phyloP scores from a whole-genome alignment of 2,329 filamentous ascomycete genomes.

The Aspergillus udagawae region DNA sequence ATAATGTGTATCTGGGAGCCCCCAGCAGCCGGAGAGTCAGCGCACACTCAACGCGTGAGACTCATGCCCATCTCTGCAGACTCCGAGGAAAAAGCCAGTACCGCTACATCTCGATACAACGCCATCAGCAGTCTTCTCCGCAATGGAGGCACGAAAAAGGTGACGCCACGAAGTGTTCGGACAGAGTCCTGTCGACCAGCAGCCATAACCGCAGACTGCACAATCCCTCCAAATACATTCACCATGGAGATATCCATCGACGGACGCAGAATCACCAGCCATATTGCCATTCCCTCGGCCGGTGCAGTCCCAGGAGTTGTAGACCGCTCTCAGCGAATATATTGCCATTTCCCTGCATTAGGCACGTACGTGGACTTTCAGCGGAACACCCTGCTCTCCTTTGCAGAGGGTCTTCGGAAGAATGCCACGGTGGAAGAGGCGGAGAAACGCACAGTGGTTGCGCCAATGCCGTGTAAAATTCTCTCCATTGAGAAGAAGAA shows the following conservation, averaged over 20 bases:
- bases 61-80: not conserved
- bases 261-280: conserved; percentile 16
- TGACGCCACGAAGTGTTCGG: conserved; percentile 1
- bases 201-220: conserved; percentile 9
- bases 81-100: conserved; percentile 5
- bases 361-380: conserved; percentile 27
- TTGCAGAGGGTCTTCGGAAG: conserved; percentile 20
- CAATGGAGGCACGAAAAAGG: not conserved
- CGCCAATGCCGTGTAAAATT: conserved; percentile 38
- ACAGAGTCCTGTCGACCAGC: conserved; percentile 12
- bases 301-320: conserved; percentile 1
- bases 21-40: not conserved
- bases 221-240: conserved; percentile 1
- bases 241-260: conserved; percentile 19
- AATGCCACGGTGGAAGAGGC: conserved; percentile 4
- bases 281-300: conserved; percentile 14
- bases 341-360: conserved; percentile 27
- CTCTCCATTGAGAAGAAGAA: conserved; percentile 29
- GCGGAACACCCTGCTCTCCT: conserved; percentile 26
- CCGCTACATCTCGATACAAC: conserved; percentile 19
- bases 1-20: conserved; percentile 18
- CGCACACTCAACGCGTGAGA: not conserved
- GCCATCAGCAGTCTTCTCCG: conserved; percentile 17
- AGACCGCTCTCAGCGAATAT: conserved; percentile 14
- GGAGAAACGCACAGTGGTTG: not conserved